Evolutionary conservation across 2,329 filamentous ascomycete species (phyloP), one percentile per base, ranked within the genome.

Genomic region (Xylogone sp.): DNA sequence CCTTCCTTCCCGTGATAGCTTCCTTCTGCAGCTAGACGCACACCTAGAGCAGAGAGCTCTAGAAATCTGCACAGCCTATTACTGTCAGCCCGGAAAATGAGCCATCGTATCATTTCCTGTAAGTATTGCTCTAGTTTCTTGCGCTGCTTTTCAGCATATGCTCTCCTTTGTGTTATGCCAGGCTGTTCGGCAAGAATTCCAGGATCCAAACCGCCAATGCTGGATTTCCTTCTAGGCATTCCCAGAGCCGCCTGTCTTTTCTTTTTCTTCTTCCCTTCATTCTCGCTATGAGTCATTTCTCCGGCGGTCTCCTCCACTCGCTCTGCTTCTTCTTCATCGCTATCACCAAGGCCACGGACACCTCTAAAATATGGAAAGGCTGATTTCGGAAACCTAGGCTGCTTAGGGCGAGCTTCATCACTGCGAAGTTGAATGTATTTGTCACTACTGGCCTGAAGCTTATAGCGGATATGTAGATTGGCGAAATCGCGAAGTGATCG

Each of bases 1-100:
- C 94, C 95, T 70, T 99, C 95, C 69, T 99, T 99, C 53, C 94
- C 95, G 65, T 99, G 94, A 63, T 97, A 97, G 62, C 92, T 96
- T 22, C 91, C 92, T 69, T 99, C 95, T 0, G 93, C 91, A 21
- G 94, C 94, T 46, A 99, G 81, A 45, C 95, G 86, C 46, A 99
- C 91, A 20, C 94, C 94, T 4, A 99, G 77, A 1, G 95, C 93
- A 19, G 94, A 99, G 8, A 99, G 76, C 67, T 99, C 94, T 2
- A 99, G 75, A 67, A 99, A 99, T 58, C 95, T 94, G 72, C 94
- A 99, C 3, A 99, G 76, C 9, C 94, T 84, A 64, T 97, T 97
- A 71, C 91, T 97, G 69, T 97, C 93, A 6, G 94, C 86, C 44
- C 93, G 84, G 72, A 99, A 99, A 71, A 99, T 97, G 62, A 99